Percentiles rank a stretch among this genome's conserved stretches.
These are phyloP conservation scores for Pinus taeda DNA, from an alignment of 75 land plant genomes.

Conservation along the genomic window DNA sequence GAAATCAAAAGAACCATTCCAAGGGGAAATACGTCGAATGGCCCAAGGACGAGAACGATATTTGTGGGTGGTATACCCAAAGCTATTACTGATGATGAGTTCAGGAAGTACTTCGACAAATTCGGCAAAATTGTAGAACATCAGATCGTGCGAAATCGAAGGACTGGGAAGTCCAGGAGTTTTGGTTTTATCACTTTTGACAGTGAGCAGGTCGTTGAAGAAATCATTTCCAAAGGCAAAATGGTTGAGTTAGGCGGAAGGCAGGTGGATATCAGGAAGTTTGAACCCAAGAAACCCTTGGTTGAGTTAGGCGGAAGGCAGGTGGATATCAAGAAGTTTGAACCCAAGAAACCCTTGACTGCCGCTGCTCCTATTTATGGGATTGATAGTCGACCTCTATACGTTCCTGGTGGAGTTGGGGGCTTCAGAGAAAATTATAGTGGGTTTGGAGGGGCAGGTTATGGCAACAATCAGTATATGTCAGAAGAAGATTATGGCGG, in stretches of 20 bases:
- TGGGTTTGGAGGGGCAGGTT: no score
- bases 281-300: no score
- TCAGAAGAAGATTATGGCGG: no score
- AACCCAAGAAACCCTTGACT: neutral
- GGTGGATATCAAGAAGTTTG: no score
- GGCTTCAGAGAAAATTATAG: conserved; percentile 6
- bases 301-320: no score
- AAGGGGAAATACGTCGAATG: no score
- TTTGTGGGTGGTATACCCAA: conserved; percentile 66
- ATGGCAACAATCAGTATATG: no score
- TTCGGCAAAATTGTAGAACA: conserved; percentile 71
- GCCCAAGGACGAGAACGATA: no score
- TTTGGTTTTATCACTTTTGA: conserved; percentile 80
- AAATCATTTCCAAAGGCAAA: conserved; percentile 47
- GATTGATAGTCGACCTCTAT: neutral
- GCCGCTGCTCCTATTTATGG: conserved; percentile 5
- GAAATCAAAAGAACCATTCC: no score
- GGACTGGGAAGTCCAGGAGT: conserved; percentile 25
- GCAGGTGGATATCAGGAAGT: neutral
- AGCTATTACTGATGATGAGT: conserved; percentile 11
- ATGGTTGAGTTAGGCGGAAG: conserved; percentile 75
- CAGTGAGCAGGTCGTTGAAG: conserved; percentile 71
- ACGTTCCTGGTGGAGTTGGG: conserved; percentile 5
- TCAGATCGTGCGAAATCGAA: conserved; percentile 77
- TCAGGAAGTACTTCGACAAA: no score